A percentile compares a stretch with the other conserved stretches of the same genome.
These are phyloP conservation scores for Canna indica DNA, from an alignment of 176 grass and related monocot genomes.

Conservation along the genomic window DNA sequence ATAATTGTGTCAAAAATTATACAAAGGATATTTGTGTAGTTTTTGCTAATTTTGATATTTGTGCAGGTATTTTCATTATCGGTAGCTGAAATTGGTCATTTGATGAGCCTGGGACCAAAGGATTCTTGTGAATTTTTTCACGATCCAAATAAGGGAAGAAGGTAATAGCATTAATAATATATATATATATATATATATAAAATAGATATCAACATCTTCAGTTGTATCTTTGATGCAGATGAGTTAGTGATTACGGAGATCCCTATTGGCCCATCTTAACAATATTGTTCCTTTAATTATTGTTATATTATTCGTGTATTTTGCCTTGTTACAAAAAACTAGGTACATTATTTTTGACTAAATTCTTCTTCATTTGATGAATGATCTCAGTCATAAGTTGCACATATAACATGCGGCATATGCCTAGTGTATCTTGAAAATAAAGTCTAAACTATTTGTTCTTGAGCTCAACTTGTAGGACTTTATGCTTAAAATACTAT, in stretches of 20 bases:
- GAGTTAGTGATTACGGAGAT: neutral
- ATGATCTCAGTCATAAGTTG: neutral
- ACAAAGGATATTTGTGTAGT: neutral
- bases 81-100: slow-evolving; percentile 64
- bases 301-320: neutral
- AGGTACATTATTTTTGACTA: neutral
- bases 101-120: slow-evolving; percentile 63
- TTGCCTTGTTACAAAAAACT: no score
- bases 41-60: neutral
- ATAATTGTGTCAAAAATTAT: neutral
- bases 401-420: neutral
- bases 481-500: no score
- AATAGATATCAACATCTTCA: neutral
- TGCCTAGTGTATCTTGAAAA: neutral
- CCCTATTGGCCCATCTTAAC: neutral
- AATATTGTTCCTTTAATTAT: neutral
- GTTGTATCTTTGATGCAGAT: neutral
- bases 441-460: neutral
- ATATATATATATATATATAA: neutral
- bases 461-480: no score
- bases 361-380: neutral
- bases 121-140: slow-evolving; percentile 95
- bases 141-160: slow-evolving; percentile 77
- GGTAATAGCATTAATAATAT: slow-evolving; percentile 24
- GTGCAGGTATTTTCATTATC: slow-evolving; percentile 74